phyloP scores from a whole-genome alignment of 768 basidiomycete species.

The Tulasnella sp. region DNA sequence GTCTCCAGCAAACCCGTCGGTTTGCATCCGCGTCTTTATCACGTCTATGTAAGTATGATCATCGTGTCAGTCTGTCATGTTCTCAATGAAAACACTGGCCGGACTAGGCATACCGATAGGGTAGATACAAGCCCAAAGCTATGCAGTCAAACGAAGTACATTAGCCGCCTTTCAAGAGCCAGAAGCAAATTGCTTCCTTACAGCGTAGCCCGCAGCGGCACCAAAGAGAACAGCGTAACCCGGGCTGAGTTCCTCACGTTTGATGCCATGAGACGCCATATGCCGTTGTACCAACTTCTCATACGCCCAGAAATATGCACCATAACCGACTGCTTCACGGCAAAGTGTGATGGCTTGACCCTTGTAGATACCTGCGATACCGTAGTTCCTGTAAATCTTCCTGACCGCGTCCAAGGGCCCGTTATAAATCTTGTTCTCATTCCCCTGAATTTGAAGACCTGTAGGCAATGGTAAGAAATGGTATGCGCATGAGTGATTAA shows the following conservation, averaged over 20 bases:
- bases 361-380: constrained; percentile 81
- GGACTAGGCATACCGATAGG: constrained; percentile 11
- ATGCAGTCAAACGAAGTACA: not conserved
- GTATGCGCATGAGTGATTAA: not conserved
- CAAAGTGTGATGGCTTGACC: constrained; percentile 82
- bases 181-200: constrained; percentile 22
- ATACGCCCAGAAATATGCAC: constrained; percentile 83
- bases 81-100: not conserved
- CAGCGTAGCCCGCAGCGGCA: constrained; percentile 85
- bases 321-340: constrained; percentile 74
- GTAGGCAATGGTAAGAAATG: not conserved
- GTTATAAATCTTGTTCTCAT: constrained; percentile 57
- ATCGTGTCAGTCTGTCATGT: not conserved
- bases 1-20: constrained; percentile 71
- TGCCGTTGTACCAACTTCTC: constrained; percentile 85
- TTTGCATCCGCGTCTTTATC: constrained; percentile 94
- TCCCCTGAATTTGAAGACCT: constrained; percentile 89
- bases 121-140: constrained; percentile 9
- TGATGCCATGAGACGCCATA: constrained; percentile 54
- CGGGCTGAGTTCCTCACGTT: constrained; percentile 65
- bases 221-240: constrained; percentile 76
- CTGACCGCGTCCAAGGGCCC: constrained; percentile 83
- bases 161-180: not conserved
- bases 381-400: constrained; percentile 66
- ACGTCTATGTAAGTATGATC: constrained; percentile 94